These are phyloP conservation scores for Ophiocordyceps sinensis DNA, from an alignment of 2,329 filamentous ascomycete species.

Conservation along the genomic window DNA sequence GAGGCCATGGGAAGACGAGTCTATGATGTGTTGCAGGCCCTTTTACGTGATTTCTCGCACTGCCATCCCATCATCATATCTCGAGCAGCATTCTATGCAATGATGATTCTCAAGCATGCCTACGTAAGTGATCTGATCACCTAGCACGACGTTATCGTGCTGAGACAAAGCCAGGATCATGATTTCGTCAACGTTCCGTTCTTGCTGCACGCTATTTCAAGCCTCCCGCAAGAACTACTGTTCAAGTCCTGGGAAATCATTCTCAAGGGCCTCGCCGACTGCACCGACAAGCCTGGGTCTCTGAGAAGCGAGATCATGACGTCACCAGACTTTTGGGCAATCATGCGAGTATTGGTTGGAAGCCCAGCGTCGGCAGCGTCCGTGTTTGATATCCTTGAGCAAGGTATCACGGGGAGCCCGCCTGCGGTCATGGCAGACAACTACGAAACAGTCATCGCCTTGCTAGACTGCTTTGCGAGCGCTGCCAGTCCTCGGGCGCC, in stretches of 20 bases:
- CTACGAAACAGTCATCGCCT: slow-evolving; percentile 71
- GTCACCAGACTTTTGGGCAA: slow-evolving; percentile 93
- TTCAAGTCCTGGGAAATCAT: slow-evolving; percentile 63
- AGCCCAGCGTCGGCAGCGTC: slow-evolving; percentile 56
- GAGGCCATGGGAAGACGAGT: slow-evolving; percentile 63
- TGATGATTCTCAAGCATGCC: slow-evolving; percentile 67
- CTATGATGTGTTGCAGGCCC: slow-evolving; percentile 63
- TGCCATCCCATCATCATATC: slow-evolving; percentile 76
- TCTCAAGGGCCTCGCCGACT: slow-evolving; percentile 64
- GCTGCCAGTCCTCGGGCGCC: slow-evolving; percentile 60
- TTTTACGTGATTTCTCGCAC: slow-evolving; percentile 65
- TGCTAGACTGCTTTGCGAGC: slow-evolving; percentile 83
- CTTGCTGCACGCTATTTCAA: slow-evolving; percentile 80
- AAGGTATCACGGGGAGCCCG: slow-evolving; percentile 56
- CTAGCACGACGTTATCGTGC: neutral
- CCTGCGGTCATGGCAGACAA: slow-evolving; percentile 88
- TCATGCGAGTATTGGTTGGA: slow-evolving; percentile 60
- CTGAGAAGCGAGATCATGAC: slow-evolving; percentile 87
- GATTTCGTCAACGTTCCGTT: slow-evolving; percentile 88
- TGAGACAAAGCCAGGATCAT: slow-evolving; percentile 46
- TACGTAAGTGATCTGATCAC: slow-evolving; percentile 47
- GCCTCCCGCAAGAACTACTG: slow-evolving; percentile 64
- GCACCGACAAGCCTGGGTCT: slow-evolving; percentile 62
- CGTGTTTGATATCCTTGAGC: slow-evolving; percentile 80
- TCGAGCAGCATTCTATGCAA: slow-evolving; percentile 72